Evolutionary conservation across 768 basidiomycete genomes (phyloP), one percentile per base, ranked within the genome.

Genomic region (Tremella yokohamensis): DNA sequence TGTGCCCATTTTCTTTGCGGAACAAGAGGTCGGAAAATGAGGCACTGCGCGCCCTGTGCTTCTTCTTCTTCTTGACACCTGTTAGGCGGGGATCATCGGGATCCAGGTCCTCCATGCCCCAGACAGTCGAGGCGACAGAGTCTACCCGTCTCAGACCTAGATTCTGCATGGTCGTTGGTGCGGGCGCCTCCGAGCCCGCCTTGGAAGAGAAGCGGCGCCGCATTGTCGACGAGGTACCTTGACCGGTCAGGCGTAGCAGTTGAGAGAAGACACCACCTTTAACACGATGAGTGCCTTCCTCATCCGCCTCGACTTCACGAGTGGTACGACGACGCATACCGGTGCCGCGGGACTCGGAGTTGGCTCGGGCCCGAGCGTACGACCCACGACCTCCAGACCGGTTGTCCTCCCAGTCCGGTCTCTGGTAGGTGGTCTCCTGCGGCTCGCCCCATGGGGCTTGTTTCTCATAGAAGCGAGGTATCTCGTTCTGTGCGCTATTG

Each of bases 41-140:
- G 61, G 40, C 25, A 62, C 67, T 16, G 20, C 49, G 26, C 61
- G 40, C 60, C 56, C 57, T 26, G 50, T 65, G 49, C 66, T 60
- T 57, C 25, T 58, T 79, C 58, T 78, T 77, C 52, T 79, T 80
- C 63, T 75, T 79, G 26, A 81, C 74, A 4, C 85, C 85, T 44
- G 85, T 87, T 20, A 88, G 78, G 42, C 81, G 79, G 50, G 87
- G 87, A 74, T 89, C 87, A 63, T 89, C 86, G 16, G 83, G 81
- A 69, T 90, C 88, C 39, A 86, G 74, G 8, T 71, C 69, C 15
- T 64, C 66, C 3, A 52, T 59, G 7, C 61, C 61, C 24, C 44
- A 60, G 1, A 58, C 49, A 0, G 62, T 62, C 16, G 45, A 39
- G 13, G 66, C 53, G 8, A 24, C 40, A 26, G 58, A 60, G 16